A percentile compares a stretch with the other conserved stretches of the same genome.
Evolutionary conservation across 345 rosid genomes (phyloP).

Genomic region (Ricinus communis): DNA sequence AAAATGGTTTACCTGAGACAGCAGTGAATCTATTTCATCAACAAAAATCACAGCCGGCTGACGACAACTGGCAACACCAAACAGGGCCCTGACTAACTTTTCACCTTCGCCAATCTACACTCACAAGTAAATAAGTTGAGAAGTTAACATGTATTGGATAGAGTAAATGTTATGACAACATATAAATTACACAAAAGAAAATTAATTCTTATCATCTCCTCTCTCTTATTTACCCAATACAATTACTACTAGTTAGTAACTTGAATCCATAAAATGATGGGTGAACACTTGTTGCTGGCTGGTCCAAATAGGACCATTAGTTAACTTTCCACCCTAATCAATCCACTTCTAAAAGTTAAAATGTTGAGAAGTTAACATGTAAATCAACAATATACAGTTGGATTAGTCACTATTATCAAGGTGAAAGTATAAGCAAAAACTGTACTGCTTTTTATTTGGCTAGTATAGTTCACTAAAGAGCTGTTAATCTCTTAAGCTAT

Average conservation of each 20-base stretch:
- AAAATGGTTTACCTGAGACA: slow-evolving; percentile 71
- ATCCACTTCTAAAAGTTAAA: neutral
- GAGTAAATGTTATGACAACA: neutral
- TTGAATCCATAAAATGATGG: neutral
- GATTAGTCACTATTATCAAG: too few relatives aligned
- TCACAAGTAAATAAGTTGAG: neutral
- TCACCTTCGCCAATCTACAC: slow-evolving; percentile 97
- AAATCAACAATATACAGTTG: too few relatives aligned
- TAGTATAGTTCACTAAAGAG: too few relatives aligned
- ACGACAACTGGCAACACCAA: slow-evolving; percentile 97
- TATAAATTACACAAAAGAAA: neutral
- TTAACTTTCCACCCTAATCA: neutral
- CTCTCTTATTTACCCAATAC: neutral
- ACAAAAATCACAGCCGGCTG: slow-evolving; percentile 99
- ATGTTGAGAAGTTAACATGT: too few relatives aligned
- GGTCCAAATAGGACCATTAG: neutral
- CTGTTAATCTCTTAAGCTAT: too few relatives aligned
- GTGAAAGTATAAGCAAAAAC: too few relatives aligned
- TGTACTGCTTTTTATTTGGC: too few relatives aligned
- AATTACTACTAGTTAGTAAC: too few relatives aligned
- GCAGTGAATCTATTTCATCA: slow-evolving; percentile 93
- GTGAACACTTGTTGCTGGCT: neutral
- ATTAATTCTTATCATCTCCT: neutral
- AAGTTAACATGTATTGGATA: neutral
- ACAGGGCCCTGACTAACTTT: slow-evolving; percentile 96